Conservation (phyloP, 2,329 filamentous ascomycete species). For the Myriosclerotinia scirpicola region DNA sequence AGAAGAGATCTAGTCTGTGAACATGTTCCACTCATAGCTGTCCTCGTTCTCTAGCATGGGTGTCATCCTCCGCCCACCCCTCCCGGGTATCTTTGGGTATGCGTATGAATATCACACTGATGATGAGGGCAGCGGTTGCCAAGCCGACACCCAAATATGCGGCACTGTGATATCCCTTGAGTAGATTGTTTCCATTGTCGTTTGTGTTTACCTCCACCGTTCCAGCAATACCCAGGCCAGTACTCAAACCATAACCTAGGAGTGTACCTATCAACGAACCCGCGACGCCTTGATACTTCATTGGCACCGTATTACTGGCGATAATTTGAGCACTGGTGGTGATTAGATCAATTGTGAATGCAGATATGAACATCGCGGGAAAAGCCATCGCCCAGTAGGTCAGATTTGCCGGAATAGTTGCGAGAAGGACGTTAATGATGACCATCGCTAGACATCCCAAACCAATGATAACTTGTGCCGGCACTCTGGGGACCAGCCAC, state of each 20-base stretch:
- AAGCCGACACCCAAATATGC: conserved; percentile 46
- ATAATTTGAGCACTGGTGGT: conserved; percentile 54
- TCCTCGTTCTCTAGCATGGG: conserved; percentile 3
- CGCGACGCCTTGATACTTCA: conserved; percentile 51
- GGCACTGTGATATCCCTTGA: conserved; percentile 44
- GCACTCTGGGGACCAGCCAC: conserved; percentile 49
- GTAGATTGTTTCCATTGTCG: conserved; percentile 29
- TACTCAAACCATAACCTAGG: conserved; percentile 45
- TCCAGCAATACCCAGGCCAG: conserved; percentile 47
- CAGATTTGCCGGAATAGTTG: conserved; percentile 49
- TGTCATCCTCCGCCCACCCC: conserved; percentile 37
- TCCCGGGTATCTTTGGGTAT: conserved; percentile 46
- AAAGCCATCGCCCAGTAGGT: conserved; percentile 49
- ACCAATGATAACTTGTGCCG: conserved; percentile 49
- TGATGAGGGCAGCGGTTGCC: conserved; percentile 41
- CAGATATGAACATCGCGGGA: conserved; percentile 41
- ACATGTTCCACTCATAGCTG: background rate
- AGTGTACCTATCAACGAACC: conserved; percentile 49
- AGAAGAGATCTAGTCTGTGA: background rate
- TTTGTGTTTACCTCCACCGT: conserved; percentile 41
- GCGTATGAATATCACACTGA: conserved; percentile 44
- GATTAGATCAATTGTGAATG: conserved; percentile 51
- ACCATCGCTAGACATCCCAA: conserved; percentile 43
- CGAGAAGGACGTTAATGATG: conserved; percentile 42
- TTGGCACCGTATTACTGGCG: conserved; percentile 51